A percentile compares a stretch with the other conserved stretches of the same genome.
phyloP scores from a whole-genome alignment of 495 filamentous ascomycete genomes.

The Viridothelium virens region DNA sequence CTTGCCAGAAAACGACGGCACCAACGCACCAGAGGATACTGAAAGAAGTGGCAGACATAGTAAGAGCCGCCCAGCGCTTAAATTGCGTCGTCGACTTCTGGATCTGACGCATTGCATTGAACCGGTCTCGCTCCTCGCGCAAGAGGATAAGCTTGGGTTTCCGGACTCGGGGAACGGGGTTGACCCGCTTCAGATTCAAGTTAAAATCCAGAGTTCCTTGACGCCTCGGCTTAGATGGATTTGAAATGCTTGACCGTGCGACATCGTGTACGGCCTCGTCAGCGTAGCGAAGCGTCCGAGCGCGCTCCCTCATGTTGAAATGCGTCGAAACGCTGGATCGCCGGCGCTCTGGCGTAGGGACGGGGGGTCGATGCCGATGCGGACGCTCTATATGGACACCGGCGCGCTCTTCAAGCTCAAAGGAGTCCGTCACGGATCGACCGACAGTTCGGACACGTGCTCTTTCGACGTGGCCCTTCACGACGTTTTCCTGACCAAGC shows the following conservation, averaged over 20 bases:
- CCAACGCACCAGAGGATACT: conserved; percentile 38
- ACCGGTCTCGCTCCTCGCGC: conserved; percentile 39
- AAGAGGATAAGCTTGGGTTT: conserved; percentile 34
- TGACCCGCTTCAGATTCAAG: conserved; percentile 14
- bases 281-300: conserved; percentile 16
- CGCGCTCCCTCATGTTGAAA: conserved; percentile 3
- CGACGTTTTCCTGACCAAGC: conserved; percentile 57
- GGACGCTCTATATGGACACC: conserved; percentile 18
- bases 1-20: conserved; percentile 39
- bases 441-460: conserved; percentile 50
- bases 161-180: conserved; percentile 13
- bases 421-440: conserved; percentile 43
- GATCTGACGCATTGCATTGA: conserved; percentile 39
- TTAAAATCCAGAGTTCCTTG: conserved; percentile 11
- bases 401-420: conserved; percentile 26
- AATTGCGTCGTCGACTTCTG: conserved; percentile 33
- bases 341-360: conserved; percentile 12
- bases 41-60: conserved; percentile 34
- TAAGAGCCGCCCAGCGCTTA: conserved; percentile 36
- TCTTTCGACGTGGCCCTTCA: conserved; percentile 55
- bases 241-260: neutral
- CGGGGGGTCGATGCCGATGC: conserved; percentile 16
- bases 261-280: neutral
- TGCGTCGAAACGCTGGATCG: conserved; percentile 3
- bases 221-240: conserved; percentile 7